Base-by-base conservation (phyloP, 2,329 filamentous ascomycete species). In the Bertia moriformis region DNA sequence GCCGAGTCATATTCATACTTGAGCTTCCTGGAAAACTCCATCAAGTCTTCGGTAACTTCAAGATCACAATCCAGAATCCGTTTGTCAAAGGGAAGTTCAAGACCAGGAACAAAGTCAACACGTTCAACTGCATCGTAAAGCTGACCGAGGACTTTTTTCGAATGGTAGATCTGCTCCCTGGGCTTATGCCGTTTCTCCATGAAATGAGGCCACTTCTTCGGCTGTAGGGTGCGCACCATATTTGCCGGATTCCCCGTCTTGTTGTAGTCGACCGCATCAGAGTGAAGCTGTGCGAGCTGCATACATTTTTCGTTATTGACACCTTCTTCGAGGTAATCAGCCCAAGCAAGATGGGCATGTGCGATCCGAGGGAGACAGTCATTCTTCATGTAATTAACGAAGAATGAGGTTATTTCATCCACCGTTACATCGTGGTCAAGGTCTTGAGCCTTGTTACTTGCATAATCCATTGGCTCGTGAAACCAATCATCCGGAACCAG, bases 301-400 rank as follows among this genome's bases (percentile, higher is more conserved):
- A 64, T 58, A 71, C 88, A 96, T 42, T 70, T 76, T 0, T 62
- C 48, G 45, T 78, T 67, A 46, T 76, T 78, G 1, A 89, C 77
- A 0, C 87, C 84, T 1, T 66, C 52, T 0, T 58, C 49, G 3
- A 70, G 60, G 5, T 48, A 55, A 51, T 98, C 91, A 0, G 86
- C 79, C 49, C 73, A 74, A 1, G 78, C 88, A 14, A 93, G 62
- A 57, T 98, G 91, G 0, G 86, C 73, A 46, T 74, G 71, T 0
- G 91, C 91, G 51, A 98, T 94, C 3, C 69, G 66, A 1, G 78
- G 76, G 2, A 98, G 69, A 12, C 73, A 73, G 51, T 96, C 84
- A 46, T 93, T 88, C 60, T 93, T 91, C 73, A 96, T 88, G 49
- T 93, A 94, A 3, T 73, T 73, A 19, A 94, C 83, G 49, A 95